Base-by-base conservation (phyloP, 176 grass and related monocot genomes). In the Pharus latifolius region DNA sequence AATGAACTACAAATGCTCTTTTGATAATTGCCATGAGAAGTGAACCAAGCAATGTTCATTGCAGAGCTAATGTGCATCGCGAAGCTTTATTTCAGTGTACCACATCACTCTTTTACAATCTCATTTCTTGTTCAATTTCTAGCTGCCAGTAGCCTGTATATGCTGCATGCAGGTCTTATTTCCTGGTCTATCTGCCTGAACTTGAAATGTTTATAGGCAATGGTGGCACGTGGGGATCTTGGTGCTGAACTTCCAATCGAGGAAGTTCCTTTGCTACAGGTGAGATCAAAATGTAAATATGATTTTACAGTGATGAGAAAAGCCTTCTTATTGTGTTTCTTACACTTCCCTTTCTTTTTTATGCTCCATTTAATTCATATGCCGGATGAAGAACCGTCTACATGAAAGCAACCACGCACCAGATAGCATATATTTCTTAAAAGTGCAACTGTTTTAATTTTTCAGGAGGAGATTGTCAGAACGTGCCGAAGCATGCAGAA, bases 181-280 rank as follows among this genome's bases (percentile, higher is more conserved):
- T 54, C 49, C 48, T 27, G 17, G 55, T 73, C 35, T 70, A 63
- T 52, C 8, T 38, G 22, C 45, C 23, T 69, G 38, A 65, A 83
- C 49, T 72, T 74, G 29, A 72, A 67, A 75, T 83, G 16, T 69
- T 87, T 71, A 46, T 78, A 98, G 95, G 95, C 95, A 33, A 98
- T 98, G 95, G 95, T 98, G 41, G 90, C 95, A 23, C 87, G 95
- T 78, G 95, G 95, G 23, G 95, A 98, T 68, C 87, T 98, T 72
- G 95, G 95, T 40, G 95, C 95, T 85, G 95, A 98, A 83, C 95
- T 98, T 78, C 95, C 95, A 23, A 90, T 98, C 45, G 90, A 98
- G 56, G 95, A 98, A 34, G 90, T 98, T 80, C 95, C 95, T 75
- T 83, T 98, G 77, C 76, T 98, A 25, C 95, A 94, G 87, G 95